These are phyloP conservation scores for Penicillium aurantiogriseum DNA, from an alignment of 2,329 filamentous ascomycete species.

Conservation along the genomic window DNA sequence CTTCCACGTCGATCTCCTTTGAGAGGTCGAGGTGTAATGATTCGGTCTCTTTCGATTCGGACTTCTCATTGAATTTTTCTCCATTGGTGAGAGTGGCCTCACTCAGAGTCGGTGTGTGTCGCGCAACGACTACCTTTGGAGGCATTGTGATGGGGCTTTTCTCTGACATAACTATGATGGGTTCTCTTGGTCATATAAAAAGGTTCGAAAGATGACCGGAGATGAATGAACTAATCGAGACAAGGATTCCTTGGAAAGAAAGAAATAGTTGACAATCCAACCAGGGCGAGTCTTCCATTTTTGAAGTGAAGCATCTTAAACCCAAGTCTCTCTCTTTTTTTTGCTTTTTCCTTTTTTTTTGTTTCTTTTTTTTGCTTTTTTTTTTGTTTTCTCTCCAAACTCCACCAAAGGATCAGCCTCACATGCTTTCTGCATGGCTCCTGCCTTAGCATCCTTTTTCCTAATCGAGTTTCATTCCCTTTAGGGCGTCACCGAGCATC, in stretches of 20 bases:
- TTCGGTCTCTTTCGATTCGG: slow-evolving; percentile 10
- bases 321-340: background rate
- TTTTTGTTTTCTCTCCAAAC: background rate
- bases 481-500: slow-evolving; percentile 1
- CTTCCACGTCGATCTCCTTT: slow-evolving; percentile 28
- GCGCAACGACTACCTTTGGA: background rate
- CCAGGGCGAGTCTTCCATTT: slow-evolving; percentile 8
- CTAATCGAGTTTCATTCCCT: background rate
- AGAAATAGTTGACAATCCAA: slow-evolving; percentile 20
- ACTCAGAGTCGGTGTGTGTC: slow-evolving; percentile 12
- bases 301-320: slow-evolving; percentile 5
- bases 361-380: background rate
- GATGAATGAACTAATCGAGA: background rate
- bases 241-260: background rate
- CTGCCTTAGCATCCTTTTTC: background rate
- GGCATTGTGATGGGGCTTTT: slow-evolving; percentile 15
- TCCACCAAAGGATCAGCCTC: background rate
- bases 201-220: slow-evolving; percentile 22
- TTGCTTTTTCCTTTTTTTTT: background rate
- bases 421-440: background rate
- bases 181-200: slow-evolving; percentile 1
- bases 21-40: background rate
- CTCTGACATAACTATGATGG: slow-evolving; percentile 20
- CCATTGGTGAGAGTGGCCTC: slow-evolving; percentile 22
- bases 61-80: slow-evolving; percentile 18